Percentiles rank a stretch among this genome's conserved stretches.
phyloP scores from a whole-genome alignment of 164 flowering plant species.

The Liquidambar formosana region DNA sequence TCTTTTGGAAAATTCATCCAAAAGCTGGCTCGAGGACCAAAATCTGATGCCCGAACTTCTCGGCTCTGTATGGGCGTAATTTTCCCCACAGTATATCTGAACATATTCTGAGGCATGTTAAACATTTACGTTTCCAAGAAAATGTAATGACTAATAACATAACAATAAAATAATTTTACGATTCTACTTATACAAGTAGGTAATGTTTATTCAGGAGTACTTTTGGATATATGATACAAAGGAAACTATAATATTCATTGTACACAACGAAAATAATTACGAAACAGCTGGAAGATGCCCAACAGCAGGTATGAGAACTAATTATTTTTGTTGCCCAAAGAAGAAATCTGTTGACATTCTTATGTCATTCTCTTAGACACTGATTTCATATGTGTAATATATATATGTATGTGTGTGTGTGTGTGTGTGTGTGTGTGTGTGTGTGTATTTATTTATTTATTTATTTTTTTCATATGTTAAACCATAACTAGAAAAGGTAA shows the following conservation, averaged over 20 bases:
- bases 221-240: no score
- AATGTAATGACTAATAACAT: not conserved
- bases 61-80: constrained; percentile 94
- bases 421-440: no score
- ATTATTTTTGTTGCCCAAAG: not conserved
- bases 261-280: not conserved
- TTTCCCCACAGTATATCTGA: constrained; percentile 97
- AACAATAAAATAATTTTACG: no score
- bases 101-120: constrained; percentile 20
- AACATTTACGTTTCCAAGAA: constrained; percentile 5
- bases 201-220: no score
- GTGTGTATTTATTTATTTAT: no score
- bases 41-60: constrained; percentile 86
- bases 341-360: not conserved
- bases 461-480: no score
- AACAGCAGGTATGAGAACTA: not conserved
- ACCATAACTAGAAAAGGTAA: no score
- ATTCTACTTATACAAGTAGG: no score
- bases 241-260: no score
- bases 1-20: constrained; percentile 96
- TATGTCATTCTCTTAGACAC: not conserved
- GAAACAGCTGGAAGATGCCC: not conserved
- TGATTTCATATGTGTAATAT: not conserved
- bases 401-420: no score
- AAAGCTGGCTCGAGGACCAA: constrained; percentile 93